Percentiles rank a stretch among this genome's conserved stretches.
These are phyloP conservation scores for Pichia eremophila DNA, from an alignment of 805 yeast genomes.

Conservation along the genomic window DNA sequence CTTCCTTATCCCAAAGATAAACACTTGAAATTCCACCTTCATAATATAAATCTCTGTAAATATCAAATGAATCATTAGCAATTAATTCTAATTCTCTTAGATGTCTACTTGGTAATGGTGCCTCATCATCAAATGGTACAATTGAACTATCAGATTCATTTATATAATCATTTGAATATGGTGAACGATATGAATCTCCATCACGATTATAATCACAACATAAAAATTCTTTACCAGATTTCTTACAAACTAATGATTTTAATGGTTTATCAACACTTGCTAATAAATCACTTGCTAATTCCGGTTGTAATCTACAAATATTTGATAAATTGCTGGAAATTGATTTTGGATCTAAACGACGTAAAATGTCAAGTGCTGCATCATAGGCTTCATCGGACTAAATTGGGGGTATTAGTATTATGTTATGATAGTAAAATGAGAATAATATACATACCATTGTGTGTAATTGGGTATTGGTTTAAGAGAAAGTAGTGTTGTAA, in stretches of 20 bases:
- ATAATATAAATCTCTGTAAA: constrained; percentile 87
- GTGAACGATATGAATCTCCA: constrained; percentile 85
- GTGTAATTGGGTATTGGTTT: too few relatives aligned
- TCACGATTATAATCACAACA: constrained; percentile 94
- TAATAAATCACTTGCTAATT: constrained; percentile 76
- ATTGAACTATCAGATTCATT: constrained; percentile 28
- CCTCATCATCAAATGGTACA: constrained; percentile 41
- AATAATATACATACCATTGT: too few relatives aligned
- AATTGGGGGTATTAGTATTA: too few relatives aligned
- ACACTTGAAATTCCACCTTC: constrained; percentile 91
- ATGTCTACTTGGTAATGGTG: constrained; percentile 60
- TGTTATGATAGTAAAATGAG: too few relatives aligned
- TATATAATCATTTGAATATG: constrained; percentile 74
- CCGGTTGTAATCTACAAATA: constrained; percentile 49
- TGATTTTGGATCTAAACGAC: constrained; percentile 64
- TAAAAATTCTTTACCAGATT: constrained; percentile 57
- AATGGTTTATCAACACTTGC: constrained; percentile 85
- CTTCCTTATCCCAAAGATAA: constrained; percentile 83
- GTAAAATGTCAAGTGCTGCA: constrained; percentile 68
- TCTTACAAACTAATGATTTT: constrained; percentile 37
- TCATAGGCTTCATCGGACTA: constrained; percentile 46
- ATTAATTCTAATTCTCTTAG: constrained; percentile 68
- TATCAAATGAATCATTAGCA: constrained; percentile 86
- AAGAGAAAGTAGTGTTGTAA: too few relatives aligned
- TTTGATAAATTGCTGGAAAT: constrained; percentile 36